A percentile compares a stretch with the other conserved stretches of the same genome.
phyloP scores from a whole-genome alignment of 345 rosid genomes.

The Populus euphratica region DNA sequence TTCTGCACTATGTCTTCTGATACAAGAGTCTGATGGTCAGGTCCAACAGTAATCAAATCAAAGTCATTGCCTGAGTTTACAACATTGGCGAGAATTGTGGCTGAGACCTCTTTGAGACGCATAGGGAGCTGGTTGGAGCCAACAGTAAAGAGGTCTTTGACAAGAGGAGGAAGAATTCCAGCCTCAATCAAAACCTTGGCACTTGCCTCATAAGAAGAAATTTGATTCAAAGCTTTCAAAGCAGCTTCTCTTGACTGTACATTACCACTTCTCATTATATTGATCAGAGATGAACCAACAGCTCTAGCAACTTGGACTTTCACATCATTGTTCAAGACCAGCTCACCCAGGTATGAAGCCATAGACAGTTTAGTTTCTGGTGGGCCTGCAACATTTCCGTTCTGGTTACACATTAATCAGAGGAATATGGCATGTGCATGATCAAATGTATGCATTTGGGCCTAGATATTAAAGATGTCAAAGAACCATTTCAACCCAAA shows the following conservation, averaged over 20 bases:
- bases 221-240: slow-evolving; percentile 76
- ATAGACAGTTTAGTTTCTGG: slow-evolving; percentile 73
- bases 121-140: slow-evolving; percentile 77
- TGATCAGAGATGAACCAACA: slow-evolving; percentile 73
- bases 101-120: slow-evolving; percentile 84
- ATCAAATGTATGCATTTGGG: slow-evolving; percentile 1
- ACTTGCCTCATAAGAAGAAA: slow-evolving; percentile 74
- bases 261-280: slow-evolving; percentile 66
- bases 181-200: slow-evolving; percentile 69
- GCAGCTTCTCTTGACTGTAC: slow-evolving; percentile 77
- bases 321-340: slow-evolving; percentile 71
- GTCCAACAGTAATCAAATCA: slow-evolving; percentile 60
- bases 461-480: not conserved
- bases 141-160: slow-evolving; percentile 71
- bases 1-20: slow-evolving; percentile 76
- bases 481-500: not conserved
- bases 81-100: slow-evolving; percentile 86
- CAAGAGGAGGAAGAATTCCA: slow-evolving; percentile 90
- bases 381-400: slow-evolving; percentile 56
- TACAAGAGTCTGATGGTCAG: slow-evolving; percentile 72
- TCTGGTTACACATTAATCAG: slow-evolving; percentile 18
- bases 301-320: slow-evolving; percentile 72
- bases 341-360: slow-evolving; percentile 88
- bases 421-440: not conserved
- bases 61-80: slow-evolving; percentile 76